Evolutionary conservation across 2,329 filamentous ascomycete species (phyloP).

Genomic region (Fusarium phyllophilum): DNA sequence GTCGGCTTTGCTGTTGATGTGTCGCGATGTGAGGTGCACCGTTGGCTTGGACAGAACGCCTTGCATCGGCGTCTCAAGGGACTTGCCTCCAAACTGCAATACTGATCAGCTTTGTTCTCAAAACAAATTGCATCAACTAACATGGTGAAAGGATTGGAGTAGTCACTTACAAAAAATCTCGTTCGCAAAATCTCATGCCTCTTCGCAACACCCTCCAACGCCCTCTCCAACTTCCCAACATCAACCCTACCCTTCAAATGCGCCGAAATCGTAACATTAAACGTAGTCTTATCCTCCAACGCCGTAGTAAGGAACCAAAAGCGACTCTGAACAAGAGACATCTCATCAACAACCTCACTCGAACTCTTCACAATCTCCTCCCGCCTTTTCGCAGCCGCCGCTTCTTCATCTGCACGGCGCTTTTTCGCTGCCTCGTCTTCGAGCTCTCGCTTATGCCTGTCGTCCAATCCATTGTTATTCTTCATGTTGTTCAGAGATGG

Average conservation of each 20-base stretch:
- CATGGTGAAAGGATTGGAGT: rapidly evolving
- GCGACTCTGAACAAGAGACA: constrained; percentile 1
- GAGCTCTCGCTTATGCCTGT: background rate
- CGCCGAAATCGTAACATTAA: constrained; percentile 6
- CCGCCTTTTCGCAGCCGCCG: background rate
- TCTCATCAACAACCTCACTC: background rate
- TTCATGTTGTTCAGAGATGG: background rate
- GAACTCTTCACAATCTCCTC: background rate
- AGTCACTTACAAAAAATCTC: background rate
- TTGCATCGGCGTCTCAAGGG: background rate
- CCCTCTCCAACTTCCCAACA: background rate
- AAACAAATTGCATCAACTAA: rapidly evolving
- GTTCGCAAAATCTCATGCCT: constrained; percentile 2
- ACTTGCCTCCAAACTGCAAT: background rate
- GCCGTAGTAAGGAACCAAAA: constrained; percentile 10
- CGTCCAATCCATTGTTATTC: background rate
- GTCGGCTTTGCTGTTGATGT: background rate
- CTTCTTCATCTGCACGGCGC: background rate
- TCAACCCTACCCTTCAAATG: background rate
- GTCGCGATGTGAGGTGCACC: background rate
- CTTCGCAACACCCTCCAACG: background rate
- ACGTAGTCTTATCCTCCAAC: constrained; percentile 3
- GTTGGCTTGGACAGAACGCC: background rate
- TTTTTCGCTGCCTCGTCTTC: background rate
- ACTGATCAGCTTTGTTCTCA: background rate